Evolutionary conservation across 257 asterid genomes (phyloP).

Genomic region (Cinchona pubescens): DNA sequence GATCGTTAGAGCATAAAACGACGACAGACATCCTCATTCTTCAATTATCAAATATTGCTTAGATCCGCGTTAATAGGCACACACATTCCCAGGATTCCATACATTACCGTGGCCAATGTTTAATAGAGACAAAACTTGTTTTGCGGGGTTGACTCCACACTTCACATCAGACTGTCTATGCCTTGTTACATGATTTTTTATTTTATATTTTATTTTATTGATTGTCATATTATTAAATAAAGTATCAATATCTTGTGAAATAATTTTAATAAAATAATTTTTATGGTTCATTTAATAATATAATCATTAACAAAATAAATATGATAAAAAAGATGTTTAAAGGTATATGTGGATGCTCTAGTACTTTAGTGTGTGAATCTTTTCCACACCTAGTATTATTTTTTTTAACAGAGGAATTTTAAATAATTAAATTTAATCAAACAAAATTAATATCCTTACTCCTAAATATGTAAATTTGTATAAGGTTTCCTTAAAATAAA

Average conservation of each 20-base stretch:
- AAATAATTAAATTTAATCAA: not conserved
- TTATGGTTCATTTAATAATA: no score
- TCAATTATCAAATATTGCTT: slow-evolving; percentile 64
- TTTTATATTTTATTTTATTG: no score
- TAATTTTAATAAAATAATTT: no score
- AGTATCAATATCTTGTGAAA: no score
- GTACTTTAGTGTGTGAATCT: slow-evolving; percentile 25
- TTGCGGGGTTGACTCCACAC: slow-evolving; percentile 59
- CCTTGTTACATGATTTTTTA: no score
- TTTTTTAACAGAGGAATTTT: not conserved
- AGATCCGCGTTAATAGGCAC: slow-evolving; percentile 79
- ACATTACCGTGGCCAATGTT: slow-evolving; percentile 9
- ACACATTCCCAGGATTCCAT: slow-evolving; percentile 44
- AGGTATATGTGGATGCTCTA: slow-evolving; percentile 34
- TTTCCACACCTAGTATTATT: not conserved
- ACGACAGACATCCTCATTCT: slow-evolving; percentile 90
- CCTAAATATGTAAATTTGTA: no score
- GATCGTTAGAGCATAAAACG: slow-evolving; percentile 36
- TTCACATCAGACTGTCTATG: no score
- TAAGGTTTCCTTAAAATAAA: no score
- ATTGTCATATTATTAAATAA: no score
- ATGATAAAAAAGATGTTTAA: no score
- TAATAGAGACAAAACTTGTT: slow-evolving; percentile 17
- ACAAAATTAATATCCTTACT: not conserved
- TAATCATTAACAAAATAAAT: no score